Base-by-base conservation (phyloP, 2,329 filamentous ascomycete species). In the Aspergillus sp. region DNA sequence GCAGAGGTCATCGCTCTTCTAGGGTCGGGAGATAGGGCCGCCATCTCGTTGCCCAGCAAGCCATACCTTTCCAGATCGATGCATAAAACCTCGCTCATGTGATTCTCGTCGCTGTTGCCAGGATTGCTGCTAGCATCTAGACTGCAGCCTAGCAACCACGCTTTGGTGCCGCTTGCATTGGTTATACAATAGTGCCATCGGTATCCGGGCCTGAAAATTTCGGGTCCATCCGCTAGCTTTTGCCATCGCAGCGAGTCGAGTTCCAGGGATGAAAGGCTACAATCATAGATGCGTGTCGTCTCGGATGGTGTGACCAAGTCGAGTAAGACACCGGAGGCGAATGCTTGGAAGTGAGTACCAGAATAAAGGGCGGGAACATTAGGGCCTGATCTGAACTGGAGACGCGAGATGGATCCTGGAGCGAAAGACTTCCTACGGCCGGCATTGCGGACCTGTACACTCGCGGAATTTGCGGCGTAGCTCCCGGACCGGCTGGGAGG, bases 141-240 rank as follows among this genome's bases (percentile, higher is more conserved):
- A 2, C 91, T 91, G 71, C 93, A 97, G 8, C 95, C 95, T n/a
- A 99, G 84, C 25, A 99, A 83, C 93, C 95, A 99, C 7, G 93
- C 95, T 74, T 96, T 97, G 7, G 95, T 97, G 6, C 94, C 94
- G 70, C 96, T 92, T 63, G 95, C 89, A 73, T 97, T 96, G 79
- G 97, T 91, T 3, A 93, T 96, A 76, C 95, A 98, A 74, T 99
- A 99, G 76, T 98, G 94, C 95, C 95, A 99, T 62, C 94, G 88
- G 76, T 95, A 98, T n/a, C 91, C 92, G 0, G 88, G 83, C 68
- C 91, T 91, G 79, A 97, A 99, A 38, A 99, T 89, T 73, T 99
- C 95, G 54, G 92, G 90, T 3, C 95, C 95, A 71, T 97, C 94
- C 1, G 94, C 95, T 19, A 99, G 83, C 74, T 93, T 96, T 76